phyloP scores from a whole-genome alignment of 306 rosid species.

The Lathyrus oleraceus region DNA sequence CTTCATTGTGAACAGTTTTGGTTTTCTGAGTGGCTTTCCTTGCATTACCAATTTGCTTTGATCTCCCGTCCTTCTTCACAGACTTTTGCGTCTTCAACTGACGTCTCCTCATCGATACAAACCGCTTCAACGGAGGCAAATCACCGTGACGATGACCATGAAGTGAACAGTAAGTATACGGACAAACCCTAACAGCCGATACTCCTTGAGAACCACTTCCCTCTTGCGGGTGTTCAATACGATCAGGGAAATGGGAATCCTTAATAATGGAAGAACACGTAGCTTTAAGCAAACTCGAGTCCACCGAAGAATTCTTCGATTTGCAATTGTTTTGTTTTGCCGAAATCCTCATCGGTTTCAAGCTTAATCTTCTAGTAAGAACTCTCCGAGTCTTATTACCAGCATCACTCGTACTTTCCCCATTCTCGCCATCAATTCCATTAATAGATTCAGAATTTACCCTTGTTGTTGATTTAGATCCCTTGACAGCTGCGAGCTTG shows the following conservation, averaged over 20 bases:
- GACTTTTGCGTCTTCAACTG: constrained; percentile 51
- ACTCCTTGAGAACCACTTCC: constrained; percentile 49
- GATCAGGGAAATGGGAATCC: constrained; percentile 61
- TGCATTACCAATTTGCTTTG: constrained; percentile 42
- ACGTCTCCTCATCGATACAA: constrained; percentile 72
- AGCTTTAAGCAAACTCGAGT: constrained; percentile 54
- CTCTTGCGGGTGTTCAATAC: constrained; percentile 40
- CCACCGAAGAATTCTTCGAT: constrained; percentile 46
- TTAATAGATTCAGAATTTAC: constrained; percentile 36
- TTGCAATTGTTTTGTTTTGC: constrained; percentile 47
- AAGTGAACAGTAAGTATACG: constrained; percentile 79
- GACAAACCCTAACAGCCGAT: constrained; percentile 54
- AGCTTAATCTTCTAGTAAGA: constrained; percentile 53
- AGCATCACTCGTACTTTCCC: constrained; percentile 32
- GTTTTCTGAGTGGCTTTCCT: constrained; percentile 49
- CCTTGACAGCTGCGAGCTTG: constrained; percentile 34
- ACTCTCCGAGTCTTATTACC: constrained; percentile 46
- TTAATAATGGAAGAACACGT: constrained; percentile 82
- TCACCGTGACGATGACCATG: constrained; percentile 67
- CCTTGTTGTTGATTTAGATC: constrained; percentile 35
- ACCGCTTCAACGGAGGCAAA: constrained; percentile 66
- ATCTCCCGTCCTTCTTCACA: constrained; percentile 41
- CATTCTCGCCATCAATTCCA: constrained; percentile 32
- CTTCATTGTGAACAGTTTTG: constrained; percentile 31
- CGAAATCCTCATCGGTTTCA: constrained; percentile 60